Evolutionary conservation across 495 filamentous ascomycete genomes (phyloP), one percentile per base, ranked within the genome.

Genomic region (Darksidea phi): DNA sequence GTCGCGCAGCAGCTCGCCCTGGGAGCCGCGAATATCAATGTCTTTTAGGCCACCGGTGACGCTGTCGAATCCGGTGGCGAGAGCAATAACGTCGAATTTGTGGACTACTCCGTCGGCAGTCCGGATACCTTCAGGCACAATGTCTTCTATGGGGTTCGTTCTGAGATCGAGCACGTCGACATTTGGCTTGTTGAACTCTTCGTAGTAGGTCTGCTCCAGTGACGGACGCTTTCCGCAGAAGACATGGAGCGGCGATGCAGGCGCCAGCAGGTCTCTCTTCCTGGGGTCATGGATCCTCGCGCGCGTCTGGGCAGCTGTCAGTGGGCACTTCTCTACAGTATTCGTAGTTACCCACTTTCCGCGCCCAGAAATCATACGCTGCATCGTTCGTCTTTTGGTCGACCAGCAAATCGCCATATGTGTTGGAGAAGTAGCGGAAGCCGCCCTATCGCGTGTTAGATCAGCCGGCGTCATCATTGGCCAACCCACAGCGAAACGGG

Each of bases 11-110:
- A 59, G 57, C 24, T 59, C 48, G 12, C 68, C 68, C 5, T 65
- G 37, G 10, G 49, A 70, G 12, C 63, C 71, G 0, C 47, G 48
- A 53, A 73, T 72, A 11, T 73, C 66, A 8, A 75, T 69, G 1
- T 68, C 32, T 47, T 63, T 70, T 15, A 76, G 60, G 36, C 68
- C 67, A 48, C 72, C 73, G 1, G 72, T 75, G 17, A 70, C 66
- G 10, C 68, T 61, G 52, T 76, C 69, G 32, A 75, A 76, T 0
- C 75, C 76, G 0, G 72, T 77, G 3, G 62, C 61, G 8, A 71
- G 66, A 0, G 55, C 32, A 20, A 62, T 61, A 1, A 57, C 12
- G 28, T 66, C 51, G 50, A 62, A 62, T 20, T 62, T 42, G 32
- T 59, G 37, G 13, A 36, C 24, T 15, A 12, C 21, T 18, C 42